Base-by-base conservation (phyloP, 2,329 filamentous ascomycete species). In the Talaromyces islandicus region DNA sequence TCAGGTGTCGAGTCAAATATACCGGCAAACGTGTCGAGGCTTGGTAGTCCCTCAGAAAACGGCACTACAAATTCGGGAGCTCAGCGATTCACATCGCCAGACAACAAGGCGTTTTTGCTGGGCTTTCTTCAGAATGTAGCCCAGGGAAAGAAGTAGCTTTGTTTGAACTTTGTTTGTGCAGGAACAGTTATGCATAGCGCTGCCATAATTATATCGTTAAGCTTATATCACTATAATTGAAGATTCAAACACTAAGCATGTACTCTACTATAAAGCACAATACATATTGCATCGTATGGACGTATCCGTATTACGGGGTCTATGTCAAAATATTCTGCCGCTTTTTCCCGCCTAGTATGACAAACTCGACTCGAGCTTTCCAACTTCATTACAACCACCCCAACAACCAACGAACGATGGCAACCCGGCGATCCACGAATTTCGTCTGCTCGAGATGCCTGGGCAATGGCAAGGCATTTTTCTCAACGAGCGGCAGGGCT, bases 81-180 rank as follows among this genome's bases (percentile, higher is more conserved):
- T 54, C 59, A 65, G 56, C 70, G 65, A n/a, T 63, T 70, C 48
- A 75, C 77, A 19, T 88, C 87, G 4, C 84, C 89, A 0, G 88
- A 85, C 0, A 87, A 94, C 66, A 88, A 89, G 69, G 87, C 81
- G 17, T 94, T 94, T 67, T 76, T 95, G 69, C 79, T 94, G 56
- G 88, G 84, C 10, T 94, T 91, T 70, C 76, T 95, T 67, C 85
- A 90, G 64, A 79, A 79, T 60, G 78, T 83, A 60, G 78, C 75
- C 2, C 78, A 80, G 63, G 75, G 73, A 32, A 73, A 70, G 58
- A 58, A 29, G 50, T 61, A 61, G 25, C 59, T 54, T 52, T 38
- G 30, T 19, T 51, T 46, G 7, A 10, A 29, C 43, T 24, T 46
- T 19, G 43, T 12, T 46, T 46, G 43, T 46, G 43, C 43, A 21